Evolutionary conservation across 2,329 filamentous ascomycete genomes (phyloP).

Genomic region (Trichoderma sp.): DNA sequence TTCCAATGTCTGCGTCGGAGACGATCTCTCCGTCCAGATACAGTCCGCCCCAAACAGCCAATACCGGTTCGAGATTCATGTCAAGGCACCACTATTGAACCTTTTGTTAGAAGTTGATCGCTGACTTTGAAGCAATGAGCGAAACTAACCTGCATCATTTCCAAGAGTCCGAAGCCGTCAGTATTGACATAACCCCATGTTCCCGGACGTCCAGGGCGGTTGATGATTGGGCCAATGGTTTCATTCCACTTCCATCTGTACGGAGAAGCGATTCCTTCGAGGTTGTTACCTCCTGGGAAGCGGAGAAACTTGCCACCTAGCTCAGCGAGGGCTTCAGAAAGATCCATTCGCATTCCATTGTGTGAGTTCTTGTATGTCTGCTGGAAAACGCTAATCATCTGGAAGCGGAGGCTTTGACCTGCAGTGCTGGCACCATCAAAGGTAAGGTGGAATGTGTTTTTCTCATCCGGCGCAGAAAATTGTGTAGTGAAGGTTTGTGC

Average conservation of each 20-base stretch:
- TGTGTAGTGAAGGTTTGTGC: neutral
- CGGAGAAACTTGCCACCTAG: neutral
- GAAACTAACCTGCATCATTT: neutral
- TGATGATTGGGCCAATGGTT: neutral
- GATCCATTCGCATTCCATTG: neutral
- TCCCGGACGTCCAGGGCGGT: neutral
- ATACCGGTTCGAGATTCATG: neutral
- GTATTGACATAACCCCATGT: neutral
- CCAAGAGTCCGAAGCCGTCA: neutral
- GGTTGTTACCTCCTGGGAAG: neutral
- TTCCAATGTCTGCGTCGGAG: neutral
- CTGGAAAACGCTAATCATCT: neutral
- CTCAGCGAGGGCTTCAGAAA: neutral
- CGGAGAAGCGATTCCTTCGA: neutral
- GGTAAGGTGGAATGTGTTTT: neutral
- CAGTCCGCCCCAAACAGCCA: neutral
- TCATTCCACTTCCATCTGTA: neutral
- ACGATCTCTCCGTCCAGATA: neutral
- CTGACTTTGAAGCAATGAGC: neutral
- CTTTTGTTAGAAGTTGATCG: neutral
- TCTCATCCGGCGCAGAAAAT: neutral
- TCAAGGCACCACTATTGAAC: neutral
- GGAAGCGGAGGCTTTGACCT: neutral
- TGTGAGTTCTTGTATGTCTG: neutral
- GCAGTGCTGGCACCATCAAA: neutral